Percentiles rank a stretch among this genome's conserved stretches.
phyloP scores from a whole-genome alignment of 164 flowering plant genomes.

The Nymphaea thermarum region DNA sequence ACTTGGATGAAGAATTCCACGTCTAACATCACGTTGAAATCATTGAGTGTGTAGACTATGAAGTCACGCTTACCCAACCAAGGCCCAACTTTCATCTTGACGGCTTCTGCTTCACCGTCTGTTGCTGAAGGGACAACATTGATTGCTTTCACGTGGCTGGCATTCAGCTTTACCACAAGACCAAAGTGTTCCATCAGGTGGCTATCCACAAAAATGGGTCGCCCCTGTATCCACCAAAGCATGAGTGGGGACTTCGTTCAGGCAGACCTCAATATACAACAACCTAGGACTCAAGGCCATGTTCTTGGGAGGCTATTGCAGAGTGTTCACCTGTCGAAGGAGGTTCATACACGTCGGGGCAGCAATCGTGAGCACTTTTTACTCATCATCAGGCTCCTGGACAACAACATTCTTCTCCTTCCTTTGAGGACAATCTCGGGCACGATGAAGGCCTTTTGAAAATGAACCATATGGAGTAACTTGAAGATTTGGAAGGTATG shows the following conservation, averaged over 20 bases:
- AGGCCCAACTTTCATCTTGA: background rate
- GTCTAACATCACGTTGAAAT: background rate
- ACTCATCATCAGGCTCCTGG: background rate
- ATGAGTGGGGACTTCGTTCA: background rate
- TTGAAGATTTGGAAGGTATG: background rate
- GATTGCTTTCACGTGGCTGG: background rate
- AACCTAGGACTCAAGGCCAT: background rate
- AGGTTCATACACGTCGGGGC: background rate
- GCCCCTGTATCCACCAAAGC: conserved; percentile 1
- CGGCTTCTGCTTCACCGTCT: background rate
- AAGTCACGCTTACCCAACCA: background rate
- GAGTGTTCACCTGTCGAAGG: background rate
- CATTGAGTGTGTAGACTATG: background rate
- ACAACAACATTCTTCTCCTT: background rate
- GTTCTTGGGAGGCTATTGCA: background rate
- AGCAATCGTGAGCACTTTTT: background rate
- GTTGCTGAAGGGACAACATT: background rate
- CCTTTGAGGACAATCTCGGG: background rate
- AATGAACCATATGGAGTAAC: background rate
- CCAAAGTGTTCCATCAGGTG: background rate
- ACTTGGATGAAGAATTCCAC: background rate
- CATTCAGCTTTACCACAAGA: background rate
- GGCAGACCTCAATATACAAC: background rate
- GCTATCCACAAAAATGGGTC: conserved; percentile 6
- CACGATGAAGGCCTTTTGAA: background rate